These are phyloP conservation scores for Penicillium desertorum DNA, from an alignment of 495 filamentous ascomycete species.

Conservation along the genomic window DNA sequence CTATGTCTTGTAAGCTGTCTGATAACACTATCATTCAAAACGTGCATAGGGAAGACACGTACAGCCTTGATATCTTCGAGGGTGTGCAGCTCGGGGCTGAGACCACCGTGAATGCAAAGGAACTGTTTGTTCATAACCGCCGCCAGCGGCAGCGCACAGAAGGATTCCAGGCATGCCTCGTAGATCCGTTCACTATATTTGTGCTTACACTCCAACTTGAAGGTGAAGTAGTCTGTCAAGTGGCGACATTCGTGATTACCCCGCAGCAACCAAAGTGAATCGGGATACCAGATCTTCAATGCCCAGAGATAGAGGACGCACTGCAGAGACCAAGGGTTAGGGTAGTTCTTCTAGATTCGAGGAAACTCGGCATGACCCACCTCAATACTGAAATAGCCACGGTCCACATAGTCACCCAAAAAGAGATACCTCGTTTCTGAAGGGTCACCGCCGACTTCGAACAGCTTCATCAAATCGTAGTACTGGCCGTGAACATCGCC, in stretches of 20 bases:
- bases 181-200: constrained; percentile 97
- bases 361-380: constrained; percentile 35
- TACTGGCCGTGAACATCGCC: constrained; percentile 99
- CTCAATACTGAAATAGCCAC: constrained; percentile 98
- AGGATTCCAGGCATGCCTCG: constrained; percentile 97
- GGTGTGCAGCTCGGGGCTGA: constrained; percentile 94
- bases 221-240: constrained; percentile 99
- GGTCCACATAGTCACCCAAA: constrained; percentile 95
- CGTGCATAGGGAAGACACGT: constrained; percentile 29
- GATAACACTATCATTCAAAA: neutral
- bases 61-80: constrained; percentile 89
- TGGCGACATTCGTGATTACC: constrained; percentile 99
- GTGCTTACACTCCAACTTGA: constrained; percentile 99
- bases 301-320: constrained; percentile 98
- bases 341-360: neutral
- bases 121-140: constrained; percentile 99
- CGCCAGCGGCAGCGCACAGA: constrained; percentile 90
- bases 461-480: constrained; percentile 99
- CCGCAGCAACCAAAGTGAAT: constrained; percentile 92
- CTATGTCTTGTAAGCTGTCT: constrained; percentile 40
- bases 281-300: constrained; percentile 98
- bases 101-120: constrained; percentile 93
- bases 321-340: constrained; percentile 37
- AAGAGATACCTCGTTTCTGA: constrained; percentile 96
- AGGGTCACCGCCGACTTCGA: constrained; percentile 96